Conservation (phyloP, 2,329 filamentous ascomycete species). For the Diaporthe batatas region DNA sequence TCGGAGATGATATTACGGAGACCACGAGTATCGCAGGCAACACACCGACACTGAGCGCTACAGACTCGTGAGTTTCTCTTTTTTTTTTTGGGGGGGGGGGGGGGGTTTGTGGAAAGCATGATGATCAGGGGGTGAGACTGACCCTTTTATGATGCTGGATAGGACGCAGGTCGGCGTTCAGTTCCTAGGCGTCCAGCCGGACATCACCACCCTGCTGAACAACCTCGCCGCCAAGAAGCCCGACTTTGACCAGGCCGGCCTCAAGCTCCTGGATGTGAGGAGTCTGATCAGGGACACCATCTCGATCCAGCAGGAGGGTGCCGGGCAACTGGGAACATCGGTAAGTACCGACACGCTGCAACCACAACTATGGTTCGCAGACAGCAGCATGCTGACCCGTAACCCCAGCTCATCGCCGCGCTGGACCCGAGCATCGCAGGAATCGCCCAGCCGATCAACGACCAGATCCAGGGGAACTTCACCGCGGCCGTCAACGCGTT, state of each 20-base stretch:
- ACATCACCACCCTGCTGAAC: conserved; percentile 23
- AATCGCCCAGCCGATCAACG: conserved; percentile 35
- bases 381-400: background rate
- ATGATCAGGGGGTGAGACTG: background rate
- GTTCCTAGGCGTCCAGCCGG: conserved; percentile 28
- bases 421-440: conserved; percentile 26
- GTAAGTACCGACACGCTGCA: background rate
- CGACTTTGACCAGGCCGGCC: conserved; percentile 19
- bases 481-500: conserved; percentile 29
- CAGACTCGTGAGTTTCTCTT: conserved; percentile 32
- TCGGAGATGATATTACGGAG: conserved; percentile 1
- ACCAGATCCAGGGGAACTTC: conserved; percentile 38
- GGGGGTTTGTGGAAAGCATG: too few relatives aligned
- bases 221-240: conserved; percentile 26
- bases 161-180: conserved; percentile 29
- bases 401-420: conserved; percentile 8
- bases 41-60: conserved; percentile 4
- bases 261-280: conserved; percentile 34
- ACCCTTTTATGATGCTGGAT: background rate
- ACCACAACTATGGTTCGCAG: too few relatives aligned
- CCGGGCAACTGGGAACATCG: conserved; percentile 8
- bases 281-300: conserved; percentile 30
- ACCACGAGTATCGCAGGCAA: background rate
- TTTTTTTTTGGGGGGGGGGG: too few relatives aligned
- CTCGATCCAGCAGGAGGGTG: conserved; percentile 24